Conservation (phyloP, 106 monocot genomes). For the Cymbidium sinense region DNA sequence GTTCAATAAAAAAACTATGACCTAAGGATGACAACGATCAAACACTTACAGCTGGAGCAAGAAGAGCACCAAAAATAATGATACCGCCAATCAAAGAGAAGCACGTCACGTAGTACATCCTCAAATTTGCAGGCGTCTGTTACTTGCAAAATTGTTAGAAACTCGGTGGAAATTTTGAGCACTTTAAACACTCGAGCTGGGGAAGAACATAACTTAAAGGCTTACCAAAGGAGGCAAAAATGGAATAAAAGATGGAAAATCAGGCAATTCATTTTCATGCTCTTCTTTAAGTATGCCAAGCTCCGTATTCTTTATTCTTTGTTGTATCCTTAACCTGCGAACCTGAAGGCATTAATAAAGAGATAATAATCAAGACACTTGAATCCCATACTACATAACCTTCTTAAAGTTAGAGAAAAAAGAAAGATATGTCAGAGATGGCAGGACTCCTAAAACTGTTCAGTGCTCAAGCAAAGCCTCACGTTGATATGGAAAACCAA, state of each 20-base stretch:
- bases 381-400: neutral
- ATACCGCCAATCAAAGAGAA: conserved; percentile 76
- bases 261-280: conserved; percentile 85
- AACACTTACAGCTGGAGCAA: conserved; percentile 59
- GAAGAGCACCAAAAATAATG: conserved; percentile 81
- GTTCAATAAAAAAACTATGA: neutral
- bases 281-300: conserved; percentile 73
- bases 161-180: neutral
- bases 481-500: conserved; percentile 58
- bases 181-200: neutral
- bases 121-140: conserved; percentile 94
- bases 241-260: conserved; percentile 98
- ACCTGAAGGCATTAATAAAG: conserved; percentile 37
- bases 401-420: neutral
- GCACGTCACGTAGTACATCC: conserved; percentile 80
- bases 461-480: conserved; percentile 63
- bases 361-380: neutral
- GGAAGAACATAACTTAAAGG: neutral
- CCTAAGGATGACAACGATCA: neutral
- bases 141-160: conserved; percentile 14
- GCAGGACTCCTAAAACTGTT: conserved; percentile 13
- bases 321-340: conserved; percentile 94
- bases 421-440: neutral
- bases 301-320: conserved; percentile 89
- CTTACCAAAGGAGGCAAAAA: conserved; percentile 92